phyloP scores from a whole-genome alignment of 331 rosid genomes.

The Telfairia occidentalis region DNA sequence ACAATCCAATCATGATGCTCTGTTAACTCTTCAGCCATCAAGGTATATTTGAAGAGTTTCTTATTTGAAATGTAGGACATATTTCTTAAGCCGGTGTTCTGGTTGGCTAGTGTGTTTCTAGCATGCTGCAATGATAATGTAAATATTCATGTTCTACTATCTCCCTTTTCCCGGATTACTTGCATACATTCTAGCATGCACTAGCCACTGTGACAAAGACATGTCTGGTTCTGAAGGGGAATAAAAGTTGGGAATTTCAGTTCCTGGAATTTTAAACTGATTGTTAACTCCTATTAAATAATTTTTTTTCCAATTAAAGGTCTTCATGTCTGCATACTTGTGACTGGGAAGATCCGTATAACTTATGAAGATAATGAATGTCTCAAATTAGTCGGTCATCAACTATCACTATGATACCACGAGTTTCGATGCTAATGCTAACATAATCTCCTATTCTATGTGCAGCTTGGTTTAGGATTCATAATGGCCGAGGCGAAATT shows the following conservation, averaged over 20 bases:
- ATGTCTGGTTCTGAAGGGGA: not conserved
- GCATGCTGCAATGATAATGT: not conserved
- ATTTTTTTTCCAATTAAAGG: not conserved
- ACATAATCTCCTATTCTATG: constrained; percentile 25
- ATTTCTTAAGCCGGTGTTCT: not conserved
- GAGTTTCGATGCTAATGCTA: constrained; percentile 28
- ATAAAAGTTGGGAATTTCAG: not conserved
- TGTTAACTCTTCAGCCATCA: not conserved
- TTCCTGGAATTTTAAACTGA: not conserved
- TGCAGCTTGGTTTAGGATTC: constrained; percentile 85
- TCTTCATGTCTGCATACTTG: not conserved
- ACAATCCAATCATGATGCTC: not conserved
- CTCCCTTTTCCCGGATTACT: too few relatives aligned
- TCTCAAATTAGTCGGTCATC: not conserved
- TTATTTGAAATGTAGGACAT: not conserved
- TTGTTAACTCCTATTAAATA: not conserved
- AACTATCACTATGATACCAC: not conserved
- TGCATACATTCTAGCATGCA: too few relatives aligned
- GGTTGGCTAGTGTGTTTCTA: not conserved
- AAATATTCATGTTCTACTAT: not conserved
- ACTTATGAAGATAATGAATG: not conserved
- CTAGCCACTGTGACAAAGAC: too few relatives aligned
- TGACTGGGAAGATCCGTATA: not conserved
- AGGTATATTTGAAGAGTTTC: not conserved
- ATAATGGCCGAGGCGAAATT: constrained; percentile 57